Percentiles rank a stretch among this genome's conserved stretches.
Evolutionary conservation across 2,329 filamentous ascomycete genomes (phyloP).

Genomic region (Sporothrix schenckii): DNA sequence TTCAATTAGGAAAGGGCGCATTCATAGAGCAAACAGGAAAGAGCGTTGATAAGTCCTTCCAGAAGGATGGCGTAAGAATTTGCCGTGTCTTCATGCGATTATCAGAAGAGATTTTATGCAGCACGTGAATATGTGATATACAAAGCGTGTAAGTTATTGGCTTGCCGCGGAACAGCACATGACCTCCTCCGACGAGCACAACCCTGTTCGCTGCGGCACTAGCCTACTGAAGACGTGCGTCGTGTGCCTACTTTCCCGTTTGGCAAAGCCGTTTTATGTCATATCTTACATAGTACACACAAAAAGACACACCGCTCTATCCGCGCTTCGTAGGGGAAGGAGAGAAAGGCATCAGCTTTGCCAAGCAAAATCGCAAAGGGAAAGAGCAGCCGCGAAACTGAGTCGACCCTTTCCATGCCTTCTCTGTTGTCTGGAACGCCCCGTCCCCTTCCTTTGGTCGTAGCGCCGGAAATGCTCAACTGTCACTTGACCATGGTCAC

Average conservation of each 20-base stretch:
- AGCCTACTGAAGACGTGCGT: conserved; percentile 25
- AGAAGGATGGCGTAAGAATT: neutral
- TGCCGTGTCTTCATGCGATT: neutral
- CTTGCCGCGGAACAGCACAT: neutral
- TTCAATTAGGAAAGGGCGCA: neutral
- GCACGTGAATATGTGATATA: neutral
- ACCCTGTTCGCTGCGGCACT: conserved; percentile 2
- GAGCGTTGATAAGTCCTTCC: neutral
- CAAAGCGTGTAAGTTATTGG: conserved; percentile 16
- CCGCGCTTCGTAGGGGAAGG: conserved; percentile 16
- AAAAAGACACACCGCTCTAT: conserved; percentile 9
- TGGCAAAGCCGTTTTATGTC: conserved; percentile 2
- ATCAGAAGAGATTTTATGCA: neutral
- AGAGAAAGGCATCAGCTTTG: neutral
- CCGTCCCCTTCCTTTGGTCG: neutral
- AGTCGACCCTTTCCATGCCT: neutral
- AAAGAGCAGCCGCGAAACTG: neutral
- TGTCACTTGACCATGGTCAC: conserved; percentile 18
- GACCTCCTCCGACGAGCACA: neutral
- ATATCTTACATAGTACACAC: neutral
- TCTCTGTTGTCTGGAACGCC: conserved; percentile 4
- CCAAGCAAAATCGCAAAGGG: neutral
- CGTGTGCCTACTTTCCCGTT: conserved; percentile 28
- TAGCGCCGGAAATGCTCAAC: neutral
- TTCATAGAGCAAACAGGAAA: neutral